phyloP scores from a whole-genome alignment of 2,329 filamentous ascomycete genomes.

The Penicillium sp. region DNA sequence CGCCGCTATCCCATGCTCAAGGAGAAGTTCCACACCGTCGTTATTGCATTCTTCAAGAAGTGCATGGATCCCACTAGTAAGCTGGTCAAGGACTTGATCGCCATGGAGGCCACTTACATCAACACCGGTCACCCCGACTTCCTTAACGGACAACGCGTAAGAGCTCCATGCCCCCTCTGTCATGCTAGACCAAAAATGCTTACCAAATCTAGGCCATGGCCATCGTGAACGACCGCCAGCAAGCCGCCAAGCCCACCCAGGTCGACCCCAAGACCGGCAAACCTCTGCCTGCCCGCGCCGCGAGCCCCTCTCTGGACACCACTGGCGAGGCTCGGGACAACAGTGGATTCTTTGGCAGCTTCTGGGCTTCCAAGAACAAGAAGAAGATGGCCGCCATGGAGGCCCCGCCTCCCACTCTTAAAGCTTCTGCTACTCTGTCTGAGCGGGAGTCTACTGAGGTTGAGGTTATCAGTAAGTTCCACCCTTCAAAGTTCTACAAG shows the following conservation, averaged over 20 bases:
- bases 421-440: conserved; percentile 87
- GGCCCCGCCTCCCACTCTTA: conserved; percentile 83
- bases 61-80: conserved; percentile 98
- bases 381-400: conserved; percentile 99
- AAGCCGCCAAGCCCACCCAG: conserved; percentile 84
- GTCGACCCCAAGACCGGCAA: conserved; percentile 99
- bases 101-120: conserved; percentile 96
- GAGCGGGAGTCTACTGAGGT: conserved; percentile 95
- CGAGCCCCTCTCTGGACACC: conserved; percentile 69
- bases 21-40: conserved; percentile 92
- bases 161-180: conserved; percentile 23
- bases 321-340: conserved; percentile 55
- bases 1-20: conserved; percentile 90
- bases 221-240: conserved; percentile 83
- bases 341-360: conserved; percentile 94
- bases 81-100: conserved; percentile 84
- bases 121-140: conserved; percentile 99
- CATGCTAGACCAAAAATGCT: conserved; percentile 9
- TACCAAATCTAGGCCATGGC: conserved; percentile 71
- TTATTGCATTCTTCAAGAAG: conserved; percentile 96
- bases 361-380: conserved; percentile 99
- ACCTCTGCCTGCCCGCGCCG: conserved; percentile 75
- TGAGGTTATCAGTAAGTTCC: conserved; percentile 88
- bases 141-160: conserved; percentile 84
- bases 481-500: not conserved